Evolutionary conservation across 345 rosid genomes (phyloP).

Genomic region (Acer negundo): DNA sequence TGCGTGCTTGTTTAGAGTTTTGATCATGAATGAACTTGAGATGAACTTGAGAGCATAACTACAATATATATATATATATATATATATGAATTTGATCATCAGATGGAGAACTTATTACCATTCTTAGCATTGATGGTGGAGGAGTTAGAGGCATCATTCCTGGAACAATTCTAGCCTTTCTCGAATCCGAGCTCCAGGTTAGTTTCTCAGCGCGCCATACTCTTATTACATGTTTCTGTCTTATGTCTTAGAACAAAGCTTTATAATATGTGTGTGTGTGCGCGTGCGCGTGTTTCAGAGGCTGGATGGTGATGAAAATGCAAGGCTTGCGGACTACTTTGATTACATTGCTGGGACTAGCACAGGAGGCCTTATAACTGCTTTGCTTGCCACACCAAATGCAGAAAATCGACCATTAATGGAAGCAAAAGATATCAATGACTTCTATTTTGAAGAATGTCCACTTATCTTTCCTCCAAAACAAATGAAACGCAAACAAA

Average conservation of each 20-base stretch:
- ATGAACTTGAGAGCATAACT: neutral
- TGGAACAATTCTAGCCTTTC: constrained; percentile 19
- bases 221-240: neutral
- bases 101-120: constrained; percentile 5
- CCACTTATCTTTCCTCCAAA: neutral
- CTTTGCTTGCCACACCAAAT: constrained; percentile 27
- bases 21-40: neutral
- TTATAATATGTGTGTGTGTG: too few species aligned
- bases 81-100: neutral
- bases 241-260: neutral
- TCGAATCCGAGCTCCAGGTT: constrained; percentile 29
- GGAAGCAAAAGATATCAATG: constrained; percentile 17
- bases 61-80: too few species aligned
- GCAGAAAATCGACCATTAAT: constrained; percentile 3
- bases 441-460: constrained; percentile 9
- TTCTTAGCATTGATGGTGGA: constrained; percentile 28
- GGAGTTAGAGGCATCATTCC: constrained; percentile 24
- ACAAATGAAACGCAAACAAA: neutral
- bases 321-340: constrained; percentile 24
- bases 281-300: neutral
- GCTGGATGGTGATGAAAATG: constrained; percentile 19
- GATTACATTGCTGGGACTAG: constrained; percentile 29
- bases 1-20: neutral
- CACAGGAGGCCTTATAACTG: constrained; percentile 29
- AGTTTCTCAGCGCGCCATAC: neutral